Percentiles rank a stretch among this genome's conserved stretches.
Evolutionary conservation across 176 grass and related monocot species (phyloP).

Genomic region (Triticum monococcum): DNA sequence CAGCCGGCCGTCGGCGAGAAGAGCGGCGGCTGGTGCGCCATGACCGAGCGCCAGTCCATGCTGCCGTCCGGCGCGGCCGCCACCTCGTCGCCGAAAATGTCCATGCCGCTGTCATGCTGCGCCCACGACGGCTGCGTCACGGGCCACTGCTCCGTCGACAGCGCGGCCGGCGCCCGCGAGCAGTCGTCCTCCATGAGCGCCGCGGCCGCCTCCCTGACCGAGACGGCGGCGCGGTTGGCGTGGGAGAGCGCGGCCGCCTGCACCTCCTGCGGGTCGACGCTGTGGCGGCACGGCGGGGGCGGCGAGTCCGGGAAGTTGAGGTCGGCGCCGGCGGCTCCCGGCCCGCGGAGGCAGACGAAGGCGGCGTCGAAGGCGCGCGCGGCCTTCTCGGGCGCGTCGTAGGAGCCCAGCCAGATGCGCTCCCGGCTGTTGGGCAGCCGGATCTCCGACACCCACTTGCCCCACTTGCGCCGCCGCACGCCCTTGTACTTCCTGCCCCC

Average conservation of each 20-base stretch:
- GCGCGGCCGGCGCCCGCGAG: background rate
- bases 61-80: conserved; percentile 37
- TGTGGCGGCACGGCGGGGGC: conserved; percentile 36
- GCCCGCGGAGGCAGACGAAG: conserved; percentile 69
- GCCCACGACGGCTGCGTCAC: background rate
- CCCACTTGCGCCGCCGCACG: conserved; percentile 89
- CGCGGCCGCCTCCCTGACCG: conserved; percentile 21
- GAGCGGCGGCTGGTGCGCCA: conserved; percentile 51
- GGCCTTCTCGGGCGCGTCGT: conserved; percentile 74
- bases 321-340: conserved; percentile 26
- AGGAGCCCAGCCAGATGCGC: conserved; percentile 80
- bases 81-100: background rate
- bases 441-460: conserved; percentile 99
- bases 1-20: conserved; percentile 43
- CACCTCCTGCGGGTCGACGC: conserved; percentile 50
- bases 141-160: background rate
- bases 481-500: conserved; percentile 61
- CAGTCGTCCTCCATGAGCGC: conserved; percentile 15
- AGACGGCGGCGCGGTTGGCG: conserved; percentile 53
- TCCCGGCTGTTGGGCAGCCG: conserved; percentile 85
- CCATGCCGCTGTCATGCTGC: background rate
- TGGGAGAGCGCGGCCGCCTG: conserved; percentile 64
- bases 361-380: conserved; percentile 81
- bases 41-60: conserved; percentile 46
- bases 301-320: conserved; percentile 82